phyloP scores from a whole-genome alignment of 2,329 filamentous ascomycete species.

The Pseudocercospora eumusae region DNA sequence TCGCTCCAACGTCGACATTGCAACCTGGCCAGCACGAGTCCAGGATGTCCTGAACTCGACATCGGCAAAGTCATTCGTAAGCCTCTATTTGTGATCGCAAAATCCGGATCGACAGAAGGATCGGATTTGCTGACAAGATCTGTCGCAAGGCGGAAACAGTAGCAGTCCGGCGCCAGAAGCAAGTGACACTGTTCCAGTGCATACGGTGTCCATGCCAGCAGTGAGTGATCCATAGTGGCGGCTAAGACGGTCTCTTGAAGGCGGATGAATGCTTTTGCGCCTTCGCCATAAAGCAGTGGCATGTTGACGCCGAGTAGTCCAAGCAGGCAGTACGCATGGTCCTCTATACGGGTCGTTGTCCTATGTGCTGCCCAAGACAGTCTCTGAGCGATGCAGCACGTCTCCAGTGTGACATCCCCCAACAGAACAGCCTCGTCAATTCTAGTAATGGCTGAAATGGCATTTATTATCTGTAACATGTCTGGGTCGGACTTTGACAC shows the following conservation, averaged over 20 bases:
- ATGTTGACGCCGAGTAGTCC: constrained; percentile 28
- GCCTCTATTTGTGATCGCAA: neutral
- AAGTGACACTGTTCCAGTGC: neutral
- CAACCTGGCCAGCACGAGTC: neutral
- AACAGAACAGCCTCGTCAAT: constrained; percentile 11
- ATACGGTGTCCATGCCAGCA: constrained; percentile 23
- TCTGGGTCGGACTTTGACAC: neutral
- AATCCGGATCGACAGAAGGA: neutral
- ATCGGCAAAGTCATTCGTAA: neutral
- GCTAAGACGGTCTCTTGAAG: constrained; percentile 29
- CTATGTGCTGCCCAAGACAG: constrained; percentile 27
- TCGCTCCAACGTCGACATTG: neutral
- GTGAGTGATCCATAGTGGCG: constrained; percentile 25
- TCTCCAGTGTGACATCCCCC: neutral
- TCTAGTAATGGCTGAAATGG: constrained; percentile 8
- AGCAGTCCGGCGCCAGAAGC: neutral
- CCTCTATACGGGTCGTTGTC: constrained; percentile 24
- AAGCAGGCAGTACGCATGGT: constrained; percentile 29
- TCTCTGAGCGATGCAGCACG: constrained; percentile 14
- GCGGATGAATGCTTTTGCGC: constrained; percentile 22
- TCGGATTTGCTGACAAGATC: neutral
- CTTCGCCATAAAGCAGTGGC: constrained; percentile 29
- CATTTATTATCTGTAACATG: neutral
- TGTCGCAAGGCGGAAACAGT: constrained; percentile 6
- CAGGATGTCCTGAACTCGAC: neutral